Evolutionary conservation across 495 filamentous ascomycete species (phyloP).

Genomic region (Talaromyces proteolyticus): DNA sequence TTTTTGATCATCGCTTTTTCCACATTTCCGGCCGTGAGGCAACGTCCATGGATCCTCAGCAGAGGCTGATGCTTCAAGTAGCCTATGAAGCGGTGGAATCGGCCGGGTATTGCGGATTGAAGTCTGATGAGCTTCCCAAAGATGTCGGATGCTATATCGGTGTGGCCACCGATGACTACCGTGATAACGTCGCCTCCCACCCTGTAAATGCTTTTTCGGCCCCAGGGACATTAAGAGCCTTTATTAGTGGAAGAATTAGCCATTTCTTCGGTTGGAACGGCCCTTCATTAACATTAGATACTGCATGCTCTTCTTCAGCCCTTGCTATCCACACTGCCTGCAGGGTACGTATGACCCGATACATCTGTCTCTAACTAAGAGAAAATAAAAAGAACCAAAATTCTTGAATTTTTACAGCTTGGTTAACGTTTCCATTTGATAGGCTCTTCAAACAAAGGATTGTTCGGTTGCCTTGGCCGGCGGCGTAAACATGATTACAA

Average conservation of each 20-base stretch:
- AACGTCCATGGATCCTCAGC: constrained; percentile 41
- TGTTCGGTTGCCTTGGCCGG: constrained; percentile 16
- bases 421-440: no score
- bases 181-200: constrained; percentile 23
- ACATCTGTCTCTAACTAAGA: no score
- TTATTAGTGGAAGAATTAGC: constrained; percentile 23
- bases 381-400: no score
- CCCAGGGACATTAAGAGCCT: constrained; percentile 20
- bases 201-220: constrained; percentile 25
- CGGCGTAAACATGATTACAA: constrained; percentile 25
- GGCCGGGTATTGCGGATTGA: constrained; percentile 18
- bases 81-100: constrained; percentile 38
- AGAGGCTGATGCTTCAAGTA: constrained; percentile 34
- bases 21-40: constrained; percentile 32
- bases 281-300: constrained; percentile 25
- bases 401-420: no score
- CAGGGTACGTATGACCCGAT: not conserved
- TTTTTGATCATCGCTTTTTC: constrained; percentile 43
- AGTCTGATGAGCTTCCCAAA: not conserved
- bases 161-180: constrained; percentile 20
- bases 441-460: constrained; percentile 9
- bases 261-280: constrained; percentile 36
- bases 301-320: constrained; percentile 28
- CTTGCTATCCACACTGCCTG: constrained; percentile 22
- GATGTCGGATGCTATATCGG: constrained; percentile 29